phyloP scores from a whole-genome alignment of 306 rosid species.

The Rosa lucieae region DNA sequence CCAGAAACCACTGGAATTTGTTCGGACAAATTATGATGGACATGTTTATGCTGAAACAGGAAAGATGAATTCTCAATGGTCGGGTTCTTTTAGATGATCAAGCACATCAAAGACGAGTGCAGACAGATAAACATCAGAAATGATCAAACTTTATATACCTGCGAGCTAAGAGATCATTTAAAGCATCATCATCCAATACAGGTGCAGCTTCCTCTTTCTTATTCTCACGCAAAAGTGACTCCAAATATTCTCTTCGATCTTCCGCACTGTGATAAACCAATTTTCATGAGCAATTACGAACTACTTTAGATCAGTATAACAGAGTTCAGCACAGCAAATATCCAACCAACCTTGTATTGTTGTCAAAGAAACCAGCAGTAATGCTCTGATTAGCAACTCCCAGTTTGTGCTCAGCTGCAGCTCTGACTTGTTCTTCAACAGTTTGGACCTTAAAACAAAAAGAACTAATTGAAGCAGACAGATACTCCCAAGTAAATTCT shows the following conservation, averaged over 20 bases:
- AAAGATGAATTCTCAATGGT: constrained; percentile 13
- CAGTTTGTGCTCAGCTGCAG: constrained; percentile 98
- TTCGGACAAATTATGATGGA: constrained; percentile 15
- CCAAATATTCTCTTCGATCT: constrained; percentile 98
- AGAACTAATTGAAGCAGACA: constrained; percentile 8
- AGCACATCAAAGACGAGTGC: neutral
- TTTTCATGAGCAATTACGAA: constrained; percentile 23
- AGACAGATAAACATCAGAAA: constrained; percentile 26
- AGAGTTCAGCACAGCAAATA: constrained; percentile 16
- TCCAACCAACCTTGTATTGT: constrained; percentile 77
- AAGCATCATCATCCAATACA: constrained; percentile 92
- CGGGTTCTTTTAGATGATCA: constrained; percentile 15
- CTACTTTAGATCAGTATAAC: constrained; percentile 16
- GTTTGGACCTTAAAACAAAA: constrained; percentile 79
- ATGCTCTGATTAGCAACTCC: constrained; percentile 99
- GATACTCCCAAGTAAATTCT: neutral
- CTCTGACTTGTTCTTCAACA: constrained; percentile 99
- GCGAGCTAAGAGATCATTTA: constrained; percentile 95
- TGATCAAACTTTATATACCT: constrained; percentile 47
- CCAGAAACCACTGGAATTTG: constrained; percentile 2
- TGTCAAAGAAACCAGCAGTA: constrained; percentile 99
- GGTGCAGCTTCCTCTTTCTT: constrained; percentile 99
- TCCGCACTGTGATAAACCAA: constrained; percentile 74
- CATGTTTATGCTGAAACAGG: constrained; percentile 18
- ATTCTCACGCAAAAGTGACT: constrained; percentile 90